Base-by-base conservation (phyloP, 768 basidiomycete species). In the Lanmaoa rubissima region DNA sequence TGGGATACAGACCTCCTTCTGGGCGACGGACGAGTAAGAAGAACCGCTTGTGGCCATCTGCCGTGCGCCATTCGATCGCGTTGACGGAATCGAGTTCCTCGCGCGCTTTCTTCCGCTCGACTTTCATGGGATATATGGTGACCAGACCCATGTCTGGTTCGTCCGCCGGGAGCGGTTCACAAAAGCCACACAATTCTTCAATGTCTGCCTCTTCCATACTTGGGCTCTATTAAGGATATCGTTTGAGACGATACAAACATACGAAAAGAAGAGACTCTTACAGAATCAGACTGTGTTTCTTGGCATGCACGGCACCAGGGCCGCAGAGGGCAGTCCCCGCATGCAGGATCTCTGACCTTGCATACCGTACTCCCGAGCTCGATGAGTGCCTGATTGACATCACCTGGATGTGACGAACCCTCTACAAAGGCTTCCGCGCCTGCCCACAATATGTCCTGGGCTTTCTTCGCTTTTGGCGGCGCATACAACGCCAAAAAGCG, bases 291-390 rank as follows among this genome's bases (percentile, higher is more conserved):
- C 11, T 54, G 59, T 35, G 56, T 43, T 46, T 48, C 54, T 57
- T 59, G 60, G 62, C 87, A 88, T 1, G 89, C 94, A 17, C 76
- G 72, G 65, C 95, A 98, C 75, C 82, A 81, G 21, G 74, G 58
- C 46, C 72, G 80, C 43, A 98, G 62, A 19, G 94, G 92, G 71
- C 95, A 98, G 17, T 73, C 65, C 17, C 64, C 73, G 65, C 95
- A 98, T 19, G 75, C 72, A 11, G 95, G 95, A 59, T 89, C 83
- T 58, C 84, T 85, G 41, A 90, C 86, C 71, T 88, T 94, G 75
- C 95, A 98, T 3, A 97, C 82, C 4, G 93, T 96, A 68, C 90
- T 91, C 48, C 95, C 95, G 8, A 98, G 83, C 68, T 98, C 95
- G 69, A 98, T 98, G 49, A 98, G 78, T 14, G 91, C 94, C 74